Conservation (phyloP, 2,329 filamentous ascomycete genomes). For the Coniella vitis region DNA sequence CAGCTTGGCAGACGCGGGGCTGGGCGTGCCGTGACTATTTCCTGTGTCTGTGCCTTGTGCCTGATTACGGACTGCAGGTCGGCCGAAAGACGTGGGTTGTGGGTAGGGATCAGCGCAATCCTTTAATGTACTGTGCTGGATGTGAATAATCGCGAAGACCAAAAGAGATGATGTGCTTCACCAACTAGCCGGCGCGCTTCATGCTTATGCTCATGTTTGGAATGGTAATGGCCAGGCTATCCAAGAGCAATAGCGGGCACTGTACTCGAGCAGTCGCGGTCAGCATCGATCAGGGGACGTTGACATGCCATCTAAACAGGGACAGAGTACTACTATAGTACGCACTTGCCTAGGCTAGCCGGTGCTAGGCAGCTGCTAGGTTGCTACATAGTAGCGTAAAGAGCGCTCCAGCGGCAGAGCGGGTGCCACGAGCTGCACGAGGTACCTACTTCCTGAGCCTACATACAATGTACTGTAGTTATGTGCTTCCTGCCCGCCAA, state of each 20-base stretch:
- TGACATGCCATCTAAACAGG: neutral
- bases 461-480: no score
- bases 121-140: neutral
- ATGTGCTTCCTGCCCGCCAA: neutral
- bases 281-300: no score
- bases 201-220: neutral
- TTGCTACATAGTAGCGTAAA: no score
- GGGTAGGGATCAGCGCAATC: neutral
- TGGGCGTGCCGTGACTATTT: neutral
- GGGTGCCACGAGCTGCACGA: no score
- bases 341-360: no score
- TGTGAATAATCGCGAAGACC: neutral
- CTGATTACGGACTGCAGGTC: neutral
- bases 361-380: no score
- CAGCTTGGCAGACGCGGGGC: slow-evolving; percentile 5
- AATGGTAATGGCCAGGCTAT: no score
- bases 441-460: no score
- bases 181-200: neutral
- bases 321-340: no score
- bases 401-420: no score
- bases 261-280: no score
- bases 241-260: no score
- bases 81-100: neutral
- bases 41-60: neutral
- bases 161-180: neutral